These are phyloP conservation scores for Tuber aestivum DNA, from an alignment of 495 filamentous ascomycete species.

Conservation along the genomic window DNA sequence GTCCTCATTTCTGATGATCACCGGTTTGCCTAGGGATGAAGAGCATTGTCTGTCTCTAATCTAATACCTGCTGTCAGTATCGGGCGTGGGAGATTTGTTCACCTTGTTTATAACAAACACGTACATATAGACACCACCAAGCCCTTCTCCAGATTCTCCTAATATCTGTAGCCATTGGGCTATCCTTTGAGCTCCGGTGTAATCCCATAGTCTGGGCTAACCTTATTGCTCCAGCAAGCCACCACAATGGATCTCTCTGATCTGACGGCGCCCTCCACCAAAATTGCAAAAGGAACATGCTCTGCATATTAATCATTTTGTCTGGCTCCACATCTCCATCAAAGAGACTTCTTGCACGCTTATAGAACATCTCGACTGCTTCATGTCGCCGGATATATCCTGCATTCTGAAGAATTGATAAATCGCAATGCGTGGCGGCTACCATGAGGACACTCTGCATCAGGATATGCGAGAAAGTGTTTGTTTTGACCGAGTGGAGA, in stretches of 20 bases:
- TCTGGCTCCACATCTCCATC: constrained; percentile 27
- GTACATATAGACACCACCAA: constrained; percentile 28
- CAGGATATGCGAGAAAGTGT: constrained; percentile 27
- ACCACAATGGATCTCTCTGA: constrained; percentile 25
- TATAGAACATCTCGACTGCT: constrained; percentile 20
- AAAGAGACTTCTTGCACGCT: constrained; percentile 17
- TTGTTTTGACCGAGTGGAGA: constrained; percentile 14
- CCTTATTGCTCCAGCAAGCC: constrained; percentile 23
- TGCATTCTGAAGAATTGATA: constrained; percentile 20
- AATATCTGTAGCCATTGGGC: constrained; percentile 7
- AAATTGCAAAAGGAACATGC: constrained; percentile 29
- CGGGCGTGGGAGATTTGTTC: background rate
- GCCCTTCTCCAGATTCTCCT: constrained; percentile 16
- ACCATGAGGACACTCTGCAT: constrained; percentile 26
- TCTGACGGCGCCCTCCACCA: constrained; percentile 26
- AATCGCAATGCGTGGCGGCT: constrained; percentile 23
- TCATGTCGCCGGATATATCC: constrained; percentile 14
- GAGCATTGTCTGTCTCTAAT: constrained; percentile 21
- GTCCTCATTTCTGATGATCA: constrained; percentile 25
- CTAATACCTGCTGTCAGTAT: constrained; percentile 1
- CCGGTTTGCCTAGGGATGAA: constrained; percentile 25
- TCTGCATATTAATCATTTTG: constrained; percentile 23
- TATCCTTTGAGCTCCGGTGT: constrained; percentile 13
- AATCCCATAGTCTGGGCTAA: constrained; percentile 28
- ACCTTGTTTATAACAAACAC: constrained; percentile 3